Evolutionary conservation across 2,329 filamentous ascomycete genomes (phyloP).

Genomic region (Verticillium nubilum): DNA sequence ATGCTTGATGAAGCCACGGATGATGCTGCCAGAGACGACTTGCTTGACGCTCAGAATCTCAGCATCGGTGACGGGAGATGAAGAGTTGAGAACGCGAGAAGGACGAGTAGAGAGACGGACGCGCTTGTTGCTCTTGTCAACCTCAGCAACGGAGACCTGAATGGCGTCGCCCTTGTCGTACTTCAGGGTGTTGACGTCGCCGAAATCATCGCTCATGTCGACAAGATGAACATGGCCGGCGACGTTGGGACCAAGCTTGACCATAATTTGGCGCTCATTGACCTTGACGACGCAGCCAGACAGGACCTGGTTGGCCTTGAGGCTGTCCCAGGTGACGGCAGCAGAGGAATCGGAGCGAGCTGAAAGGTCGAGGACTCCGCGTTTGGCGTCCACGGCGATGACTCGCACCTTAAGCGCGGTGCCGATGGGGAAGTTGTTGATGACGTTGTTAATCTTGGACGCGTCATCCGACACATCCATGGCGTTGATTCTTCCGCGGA

Average conservation of each 20-base stretch:
- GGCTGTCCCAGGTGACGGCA: constrained; percentile 59
- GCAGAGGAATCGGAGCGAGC: constrained; percentile 59
- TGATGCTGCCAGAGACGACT: constrained; percentile 68
- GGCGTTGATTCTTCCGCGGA: constrained; percentile 76
- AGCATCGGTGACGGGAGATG: constrained; percentile 71
- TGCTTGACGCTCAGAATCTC: constrained; percentile 70
- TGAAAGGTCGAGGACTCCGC: constrained; percentile 78
- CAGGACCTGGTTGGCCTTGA: constrained; percentile 76
- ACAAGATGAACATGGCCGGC: constrained; percentile 76
- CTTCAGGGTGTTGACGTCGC: constrained; percentile 67
- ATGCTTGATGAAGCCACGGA: constrained; percentile 89
- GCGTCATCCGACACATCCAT: constrained; percentile 86
- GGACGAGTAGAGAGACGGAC: constrained; percentile 76
- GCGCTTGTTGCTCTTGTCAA: constrained; percentile 81
- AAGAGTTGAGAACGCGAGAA: constrained; percentile 84
- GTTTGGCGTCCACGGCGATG: constrained; percentile 64
- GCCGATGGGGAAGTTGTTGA: constrained; percentile 81
- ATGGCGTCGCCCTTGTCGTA: constrained; percentile 82
- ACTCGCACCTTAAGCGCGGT: constrained; percentile 80
- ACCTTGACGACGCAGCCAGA: constrained; percentile 81
- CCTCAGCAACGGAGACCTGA: constrained; percentile 74
- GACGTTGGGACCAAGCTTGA: constrained; percentile 77
- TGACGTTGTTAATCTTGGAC: constrained; percentile 68
- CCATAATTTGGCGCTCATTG: constrained; percentile 74
- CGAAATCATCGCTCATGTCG: constrained; percentile 83